Base-by-base conservation (phyloP, 208 protist species). In the Acanthamoeba sp. region DNA sequence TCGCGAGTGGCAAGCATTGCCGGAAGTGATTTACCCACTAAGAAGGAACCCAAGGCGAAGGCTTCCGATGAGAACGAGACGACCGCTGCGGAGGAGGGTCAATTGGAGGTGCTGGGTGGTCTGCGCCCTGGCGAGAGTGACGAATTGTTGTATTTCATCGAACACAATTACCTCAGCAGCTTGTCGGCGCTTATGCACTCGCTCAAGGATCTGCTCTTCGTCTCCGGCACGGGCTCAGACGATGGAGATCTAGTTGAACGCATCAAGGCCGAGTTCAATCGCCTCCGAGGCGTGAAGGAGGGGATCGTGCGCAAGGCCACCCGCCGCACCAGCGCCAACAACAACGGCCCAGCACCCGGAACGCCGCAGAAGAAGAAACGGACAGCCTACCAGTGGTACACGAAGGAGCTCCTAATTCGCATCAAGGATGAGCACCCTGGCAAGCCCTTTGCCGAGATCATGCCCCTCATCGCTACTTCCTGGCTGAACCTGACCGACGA, bases 401-500 rank as follows among this genome's bases (percentile, higher is more conserved):
- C 66, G 34, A 82, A 90, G 27, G 93, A 88, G 22, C 18, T 95
- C n/a, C 14, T 12, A 16, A 22, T 69, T 38, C 48, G 59, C 52
- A 24, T 95, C 29, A 32, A 48, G 12, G 92, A 93, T 0, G 64
- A 87, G 27, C n/a, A 95, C 34, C 52, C 76, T 16, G 88, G 48
- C 22, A 20, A 27, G 5, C 50, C 36, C 45, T 69, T 93, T 24
- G 40, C 22, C 32, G 85, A 94, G 64, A 10, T 92, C 2, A 59
- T 34, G 7, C 5, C 20, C 32, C 32, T 57, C 48, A 4, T 93
- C 1, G 73, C 91, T n/a, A 22, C 32, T 22, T 42, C 36, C 40
- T 95, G 94, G 94, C 59, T 76, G 91, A 55, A 84, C 12, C 20
- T 95, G 64, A 95, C 36, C 38, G 40, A 66, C 20, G 29, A 94